phyloP scores from a whole-genome alignment of 2,329 filamentous ascomycete genomes.

The Cytospora piceicola region DNA sequence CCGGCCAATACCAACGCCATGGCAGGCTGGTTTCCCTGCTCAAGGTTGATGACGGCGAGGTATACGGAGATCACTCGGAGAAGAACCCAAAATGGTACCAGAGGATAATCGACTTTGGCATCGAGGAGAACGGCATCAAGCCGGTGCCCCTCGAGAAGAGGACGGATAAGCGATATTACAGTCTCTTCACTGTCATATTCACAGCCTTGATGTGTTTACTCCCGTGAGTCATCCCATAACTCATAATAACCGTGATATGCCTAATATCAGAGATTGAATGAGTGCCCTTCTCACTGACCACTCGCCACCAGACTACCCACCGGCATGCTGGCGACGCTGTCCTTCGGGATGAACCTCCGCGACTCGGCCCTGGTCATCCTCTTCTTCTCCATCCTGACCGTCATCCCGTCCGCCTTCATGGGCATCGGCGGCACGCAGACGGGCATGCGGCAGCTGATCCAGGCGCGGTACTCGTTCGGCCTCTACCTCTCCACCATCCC shows the following conservation, averaged over 20 bases:
- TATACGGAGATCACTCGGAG: conserved; percentile 38
- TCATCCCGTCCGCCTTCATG: conserved; percentile 58
- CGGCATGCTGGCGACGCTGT: conserved; percentile 60
- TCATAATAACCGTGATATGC: neutral
- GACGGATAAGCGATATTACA: conserved; percentile 56
- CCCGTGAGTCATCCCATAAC: conserved; percentile 50
- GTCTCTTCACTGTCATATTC: conserved; percentile 65
- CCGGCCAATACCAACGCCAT: conserved; percentile 26
- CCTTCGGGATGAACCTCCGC: conserved; percentile 57
- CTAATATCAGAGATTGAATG: neutral
- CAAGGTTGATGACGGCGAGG: conserved; percentile 40
- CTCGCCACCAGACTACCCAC: conserved; percentile 53
- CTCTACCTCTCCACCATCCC: conserved; percentile 56
- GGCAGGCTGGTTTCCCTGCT: conserved; percentile 36
- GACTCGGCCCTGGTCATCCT: conserved; percentile 61
- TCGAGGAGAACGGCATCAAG: conserved; percentile 59
- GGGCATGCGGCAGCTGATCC: conserved; percentile 62
- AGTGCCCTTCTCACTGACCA: neutral
- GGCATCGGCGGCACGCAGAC: conserved; percentile 59
- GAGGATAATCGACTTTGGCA: conserved; percentile 47
- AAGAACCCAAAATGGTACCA: conserved; percentile 47
- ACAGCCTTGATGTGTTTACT: conserved; percentile 60
- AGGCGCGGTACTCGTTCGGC: conserved; percentile 64
- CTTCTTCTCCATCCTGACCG: conserved; percentile 61
- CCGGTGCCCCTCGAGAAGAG: conserved; percentile 60